Evolutionary conservation across 805 yeast genomes (phyloP).

Genomic region (Priceomyces fermenticarens): DNA sequence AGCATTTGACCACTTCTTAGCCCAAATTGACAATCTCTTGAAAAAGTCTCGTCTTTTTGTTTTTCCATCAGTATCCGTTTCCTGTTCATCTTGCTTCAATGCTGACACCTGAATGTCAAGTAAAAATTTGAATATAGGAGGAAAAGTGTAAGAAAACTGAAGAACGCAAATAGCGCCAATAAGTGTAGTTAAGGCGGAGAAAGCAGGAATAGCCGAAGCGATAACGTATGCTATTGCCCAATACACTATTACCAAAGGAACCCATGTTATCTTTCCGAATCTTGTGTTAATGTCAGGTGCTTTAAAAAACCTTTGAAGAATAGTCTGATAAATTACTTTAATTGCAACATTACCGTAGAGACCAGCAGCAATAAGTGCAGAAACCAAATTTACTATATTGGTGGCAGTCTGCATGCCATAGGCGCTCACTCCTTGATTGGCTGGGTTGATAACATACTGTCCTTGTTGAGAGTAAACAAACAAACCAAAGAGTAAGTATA

Average conservation of each 20-base stretch:
- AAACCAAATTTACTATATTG: conserved; percentile 32
- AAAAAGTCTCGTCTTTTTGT: conserved; percentile 3
- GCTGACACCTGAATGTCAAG: conserved; percentile 15
- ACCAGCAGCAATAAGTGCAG: conserved; percentile 43
- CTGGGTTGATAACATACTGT: conserved; percentile 42
- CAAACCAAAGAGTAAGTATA: conserved; percentile 41
- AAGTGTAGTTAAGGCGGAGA: conserved; percentile 33
- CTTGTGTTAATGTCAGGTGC: conserved; percentile 29
- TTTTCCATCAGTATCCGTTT: conserved; percentile 7
- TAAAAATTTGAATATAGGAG: conserved; percentile 26
- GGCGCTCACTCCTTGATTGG: conserved; percentile 41
- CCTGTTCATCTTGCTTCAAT: conserved; percentile 13
- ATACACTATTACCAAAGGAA: conserved; percentile 31
- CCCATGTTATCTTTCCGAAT: conserved; percentile 36
- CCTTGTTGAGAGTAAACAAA: conserved; percentile 45
- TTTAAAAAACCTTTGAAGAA: conserved; percentile 27
- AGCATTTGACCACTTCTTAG: conserved; percentile 13
- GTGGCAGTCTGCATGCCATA: conserved; percentile 34
- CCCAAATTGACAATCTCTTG: too few relatives aligned
- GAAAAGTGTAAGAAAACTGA: conserved; percentile 47
- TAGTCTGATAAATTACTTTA: conserved; percentile 42
- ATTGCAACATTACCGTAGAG: conserved; percentile 47
- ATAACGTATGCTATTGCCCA: conserved; percentile 44
- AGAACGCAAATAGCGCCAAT: conserved; percentile 45
- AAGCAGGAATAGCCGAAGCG: conserved; percentile 45